These are phyloP conservation scores for Barbarea vulgaris DNA, from an alignment of 345 rosid species.

Conservation along the genomic window DNA sequence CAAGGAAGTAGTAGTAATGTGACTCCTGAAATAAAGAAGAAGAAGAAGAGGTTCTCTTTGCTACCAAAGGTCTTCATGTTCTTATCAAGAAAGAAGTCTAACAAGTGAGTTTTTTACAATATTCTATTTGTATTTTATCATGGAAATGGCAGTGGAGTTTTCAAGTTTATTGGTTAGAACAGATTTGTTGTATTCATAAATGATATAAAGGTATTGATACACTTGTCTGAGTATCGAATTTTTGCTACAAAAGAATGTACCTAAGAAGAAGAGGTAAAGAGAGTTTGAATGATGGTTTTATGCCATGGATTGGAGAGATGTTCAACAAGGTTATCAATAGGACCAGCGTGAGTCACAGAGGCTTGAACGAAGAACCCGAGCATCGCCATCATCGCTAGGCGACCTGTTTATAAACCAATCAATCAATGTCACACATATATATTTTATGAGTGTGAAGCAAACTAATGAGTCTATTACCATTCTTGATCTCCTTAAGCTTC, in stretches of 20 bases:
- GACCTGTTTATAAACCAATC: constrained; percentile 49
- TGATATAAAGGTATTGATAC: constrained; percentile 27
- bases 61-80: constrained; percentile 78
- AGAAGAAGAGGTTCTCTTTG: constrained; percentile 67
- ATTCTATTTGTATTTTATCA: neutral
- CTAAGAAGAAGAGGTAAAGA: constrained; percentile 46
- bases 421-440: constrained; percentile 8
- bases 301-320: constrained; percentile 96
- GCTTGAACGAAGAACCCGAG: constrained; percentile 93
- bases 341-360: constrained; percentile 79
- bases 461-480: constrained; percentile 48
- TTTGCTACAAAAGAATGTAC: constrained; percentile 11
- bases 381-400: constrained; percentile 93
- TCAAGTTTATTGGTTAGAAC: constrained; percentile 22
- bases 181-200: constrained; percentile 32
- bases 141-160: neutral
- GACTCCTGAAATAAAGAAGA: constrained; percentile 48
- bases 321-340: constrained; percentile 84
- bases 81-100: constrained; percentile 58
- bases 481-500: constrained; percentile 95
- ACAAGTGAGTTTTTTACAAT: constrained; percentile 42
- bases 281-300: constrained; percentile 79
- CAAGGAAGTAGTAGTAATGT: constrained; percentile 43
- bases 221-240: neutral
- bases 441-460: neutral